phyloP scores from a whole-genome alignment of 2,329 filamentous ascomycete genomes.

The Pseudopyrenochaeta lycopersici region DNA sequence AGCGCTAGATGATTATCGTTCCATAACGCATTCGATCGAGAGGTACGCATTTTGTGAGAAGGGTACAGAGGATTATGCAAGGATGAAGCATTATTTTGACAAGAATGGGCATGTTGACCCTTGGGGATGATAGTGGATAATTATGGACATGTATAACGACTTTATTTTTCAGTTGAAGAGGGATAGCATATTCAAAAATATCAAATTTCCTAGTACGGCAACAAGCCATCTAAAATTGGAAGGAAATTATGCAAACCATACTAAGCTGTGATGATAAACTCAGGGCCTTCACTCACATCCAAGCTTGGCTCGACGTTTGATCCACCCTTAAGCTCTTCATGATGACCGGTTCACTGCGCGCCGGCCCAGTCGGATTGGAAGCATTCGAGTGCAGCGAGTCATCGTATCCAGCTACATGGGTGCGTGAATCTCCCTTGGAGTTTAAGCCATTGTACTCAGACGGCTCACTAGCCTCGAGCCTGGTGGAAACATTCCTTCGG shows the following conservation, averaged over 20 bases:
- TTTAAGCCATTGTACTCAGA: neutral
- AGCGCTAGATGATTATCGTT: slow-evolving; percentile 4
- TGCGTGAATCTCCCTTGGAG: neutral
- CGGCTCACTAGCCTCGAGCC: neutral
- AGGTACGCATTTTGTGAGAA: slow-evolving; percentile 7
- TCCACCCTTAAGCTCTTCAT: neutral
- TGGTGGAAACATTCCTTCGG: slow-evolving; percentile 1
- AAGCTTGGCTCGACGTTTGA: neutral
- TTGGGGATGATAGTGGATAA: neutral
- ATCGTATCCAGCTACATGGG: neutral
- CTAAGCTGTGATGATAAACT: too few relatives aligned
- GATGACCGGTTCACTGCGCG: neutral
- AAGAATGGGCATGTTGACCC: slow-evolving; percentile 2
- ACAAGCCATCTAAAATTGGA: too few relatives aligned
- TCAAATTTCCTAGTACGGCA: too few relatives aligned
- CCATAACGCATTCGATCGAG: slow-evolving; percentile 5
- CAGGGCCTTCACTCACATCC: too few relatives aligned
- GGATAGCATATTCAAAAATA: too few relatives aligned
- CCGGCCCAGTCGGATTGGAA: neutral
- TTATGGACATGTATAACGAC: too few relatives aligned
- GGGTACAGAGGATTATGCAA: neutral
- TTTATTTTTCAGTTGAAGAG: too few relatives aligned
- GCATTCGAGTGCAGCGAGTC: neutral
- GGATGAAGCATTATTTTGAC: slow-evolving; percentile 1
- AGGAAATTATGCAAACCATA: too few relatives aligned